Conservation (phyloP, 2,329 filamentous ascomycete species). For the Hyphodiscus sp. region DNA sequence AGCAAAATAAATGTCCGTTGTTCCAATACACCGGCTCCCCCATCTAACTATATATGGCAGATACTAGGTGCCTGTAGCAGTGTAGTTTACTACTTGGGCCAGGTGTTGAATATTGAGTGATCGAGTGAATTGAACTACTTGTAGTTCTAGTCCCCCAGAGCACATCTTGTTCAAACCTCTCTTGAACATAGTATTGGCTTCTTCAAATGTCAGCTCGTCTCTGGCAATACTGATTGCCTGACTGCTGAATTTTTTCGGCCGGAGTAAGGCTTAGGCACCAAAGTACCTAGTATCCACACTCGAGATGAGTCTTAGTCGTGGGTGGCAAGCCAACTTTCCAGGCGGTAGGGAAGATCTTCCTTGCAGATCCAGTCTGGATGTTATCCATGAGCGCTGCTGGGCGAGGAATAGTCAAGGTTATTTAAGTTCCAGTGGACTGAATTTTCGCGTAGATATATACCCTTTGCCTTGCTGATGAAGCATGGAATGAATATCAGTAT, state of each 20-base stretch:
- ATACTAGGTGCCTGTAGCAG: too few species aligned
- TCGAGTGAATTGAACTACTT: too few species aligned
- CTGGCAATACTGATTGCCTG: slow-evolving; percentile 38
- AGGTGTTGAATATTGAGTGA: too few species aligned
- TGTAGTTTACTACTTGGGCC: too few species aligned
- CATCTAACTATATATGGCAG: too few species aligned
- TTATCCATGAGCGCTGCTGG: slow-evolving; percentile 52
- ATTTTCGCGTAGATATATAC: slow-evolving; percentile 45
- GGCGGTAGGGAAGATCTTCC: slow-evolving; percentile 26
- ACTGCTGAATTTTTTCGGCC: slow-evolving; percentile 32
- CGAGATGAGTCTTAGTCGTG: slow-evolving; percentile 33
- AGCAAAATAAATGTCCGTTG: too few species aligned
- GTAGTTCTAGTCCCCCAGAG: too few species aligned
- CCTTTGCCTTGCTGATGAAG: slow-evolving; percentile 47
- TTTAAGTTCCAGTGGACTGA: slow-evolving; percentile 33
- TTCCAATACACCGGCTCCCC: too few species aligned
- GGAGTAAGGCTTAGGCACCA: slow-evolving; percentile 36
- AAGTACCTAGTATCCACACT: slow-evolving; percentile 40
- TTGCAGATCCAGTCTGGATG: slow-evolving; percentile 18
- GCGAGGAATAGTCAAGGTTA: slow-evolving; percentile 50
- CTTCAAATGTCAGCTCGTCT: slow-evolving; percentile 36
- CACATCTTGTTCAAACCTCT: too few species aligned
- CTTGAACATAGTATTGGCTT: slow-evolving; percentile 29
- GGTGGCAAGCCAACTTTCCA: slow-evolving; percentile 26
- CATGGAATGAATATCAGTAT: slow-evolving; percentile 46